These are phyloP conservation scores for Aspergillus sp. DNA, from an alignment of 2,329 filamentous ascomycete species.

Conservation along the genomic window DNA sequence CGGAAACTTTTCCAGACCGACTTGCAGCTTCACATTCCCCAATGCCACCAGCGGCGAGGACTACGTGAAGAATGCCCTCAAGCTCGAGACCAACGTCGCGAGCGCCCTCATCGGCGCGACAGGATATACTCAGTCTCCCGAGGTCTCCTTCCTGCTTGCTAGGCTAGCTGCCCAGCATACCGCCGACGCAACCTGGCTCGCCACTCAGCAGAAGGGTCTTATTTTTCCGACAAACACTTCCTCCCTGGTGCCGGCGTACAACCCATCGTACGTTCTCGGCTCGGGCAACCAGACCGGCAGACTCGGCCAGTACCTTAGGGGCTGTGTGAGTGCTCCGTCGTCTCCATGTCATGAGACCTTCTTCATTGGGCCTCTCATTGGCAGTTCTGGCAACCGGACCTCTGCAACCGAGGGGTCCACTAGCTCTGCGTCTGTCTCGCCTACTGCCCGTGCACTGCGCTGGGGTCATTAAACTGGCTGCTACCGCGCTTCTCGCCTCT, in stretches of 20 bases:
- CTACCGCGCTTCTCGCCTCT: not conserved
- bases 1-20: conserved; percentile 24
- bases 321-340: conserved; percentile 29
- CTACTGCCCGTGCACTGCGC: not conserved
- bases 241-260: conserved; percentile 30
- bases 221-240: conserved; percentile 28
- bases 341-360: conserved; percentile 29
- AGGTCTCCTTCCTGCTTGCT: conserved; percentile 36
- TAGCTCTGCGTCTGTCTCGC: not conserved
- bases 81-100: conserved; percentile 27
- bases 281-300: conserved; percentile 26
- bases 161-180: conserved; percentile 34
- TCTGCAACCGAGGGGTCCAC: conserved; percentile 9
- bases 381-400: conserved; percentile 21
- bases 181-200: conserved; percentile 29
- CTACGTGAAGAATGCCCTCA: conserved; percentile 27
- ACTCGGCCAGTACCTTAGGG: conserved; percentile 29
- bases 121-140: conserved; percentile 34
- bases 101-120: conserved; percentile 34
- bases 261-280: conserved; percentile 29
- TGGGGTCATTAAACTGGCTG: not conserved
- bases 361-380: conserved; percentile 30
- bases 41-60: conserved; percentile 18
- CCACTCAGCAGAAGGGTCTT: conserved; percentile 19
- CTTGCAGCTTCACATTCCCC: conserved; percentile 31